Evolutionary conservation across 1,284 basidiomycete species (phyloP).

Genomic region (Moesziomyces globuligerus): DNA sequence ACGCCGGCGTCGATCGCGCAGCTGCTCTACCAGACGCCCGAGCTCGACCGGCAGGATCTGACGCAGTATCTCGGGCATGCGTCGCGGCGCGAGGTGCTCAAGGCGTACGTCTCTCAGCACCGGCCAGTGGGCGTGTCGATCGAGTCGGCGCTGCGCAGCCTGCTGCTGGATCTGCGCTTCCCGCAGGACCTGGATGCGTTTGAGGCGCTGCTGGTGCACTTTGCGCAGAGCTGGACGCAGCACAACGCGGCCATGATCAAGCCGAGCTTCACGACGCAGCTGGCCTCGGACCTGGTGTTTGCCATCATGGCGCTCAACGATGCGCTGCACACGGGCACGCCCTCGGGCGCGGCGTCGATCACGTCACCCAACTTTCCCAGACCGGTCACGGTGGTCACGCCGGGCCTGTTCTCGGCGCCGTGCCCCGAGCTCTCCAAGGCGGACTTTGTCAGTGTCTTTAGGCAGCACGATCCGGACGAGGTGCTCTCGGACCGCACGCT

Average conservation of each 20-base stretch:
- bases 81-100: constrained; percentile 78
- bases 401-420: constrained; percentile 48
- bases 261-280: constrained; percentile 65
- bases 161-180: constrained; percentile 79
- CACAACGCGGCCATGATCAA: constrained; percentile 73
- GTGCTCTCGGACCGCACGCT: constrained; percentile 61
- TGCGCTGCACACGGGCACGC: constrained; percentile 51
- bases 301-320: constrained; percentile 87
- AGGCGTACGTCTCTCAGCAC: constrained; percentile 86
- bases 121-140: constrained; percentile 83
- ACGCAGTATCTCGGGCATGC: constrained; percentile 80
- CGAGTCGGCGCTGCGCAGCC: constrained; percentile 86
- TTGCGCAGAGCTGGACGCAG: constrained; percentile 87
- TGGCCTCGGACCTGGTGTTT: constrained; percentile 74
- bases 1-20: constrained; percentile 75
- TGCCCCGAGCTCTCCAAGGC: constrained; percentile 31
- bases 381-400: constrained; percentile 27
- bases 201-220: constrained; percentile 75
- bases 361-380: constrained; percentile 30
- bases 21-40: constrained; percentile 83
- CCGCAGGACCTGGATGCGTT: constrained; percentile 77
- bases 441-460: constrained; percentile 53
- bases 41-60: constrained; percentile 83
- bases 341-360: constrained; percentile 8
- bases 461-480: constrained; percentile 46